These are phyloP conservation scores for Colletotrichum neosansevieriae DNA, from an alignment of 2,329 filamentous ascomycete species.

Conservation along the genomic window DNA sequence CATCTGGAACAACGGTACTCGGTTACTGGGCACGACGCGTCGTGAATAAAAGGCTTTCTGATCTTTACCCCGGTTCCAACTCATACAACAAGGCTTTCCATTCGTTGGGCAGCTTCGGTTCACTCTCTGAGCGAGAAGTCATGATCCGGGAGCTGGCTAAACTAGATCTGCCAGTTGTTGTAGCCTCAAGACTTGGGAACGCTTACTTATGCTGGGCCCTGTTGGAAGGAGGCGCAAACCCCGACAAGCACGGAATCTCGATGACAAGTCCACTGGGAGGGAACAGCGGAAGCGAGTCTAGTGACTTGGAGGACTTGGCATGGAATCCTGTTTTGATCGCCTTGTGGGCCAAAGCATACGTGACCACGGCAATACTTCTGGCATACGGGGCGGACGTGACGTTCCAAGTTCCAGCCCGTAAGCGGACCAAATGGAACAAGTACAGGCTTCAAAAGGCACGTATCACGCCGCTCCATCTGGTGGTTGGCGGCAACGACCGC, in stretches of 20 bases:
- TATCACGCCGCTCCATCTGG: constrained; percentile 5
- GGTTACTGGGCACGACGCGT: background rate
- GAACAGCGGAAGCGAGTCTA: background rate
- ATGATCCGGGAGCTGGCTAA: background rate
- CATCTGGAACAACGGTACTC: background rate
- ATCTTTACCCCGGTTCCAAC: constrained; percentile 11
- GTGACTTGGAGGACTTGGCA: constrained; percentile 4
- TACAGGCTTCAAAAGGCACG: background rate
- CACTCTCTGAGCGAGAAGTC: background rate
- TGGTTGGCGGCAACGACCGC: background rate
- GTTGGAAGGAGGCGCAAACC: background rate
- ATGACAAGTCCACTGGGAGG: background rate
- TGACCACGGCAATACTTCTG: constrained; percentile 8
- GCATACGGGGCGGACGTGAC: background rate
- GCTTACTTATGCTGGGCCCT: constrained; percentile 12
- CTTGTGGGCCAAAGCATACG: constrained; percentile 3
- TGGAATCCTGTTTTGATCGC: constrained; percentile 13
- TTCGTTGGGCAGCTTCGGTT: background rate
- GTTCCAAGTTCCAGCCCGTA: background rate
- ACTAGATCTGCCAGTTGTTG: background rate
- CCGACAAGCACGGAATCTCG: background rate
- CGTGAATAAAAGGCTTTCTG: background rate
- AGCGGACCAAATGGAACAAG: constrained; percentile 2
- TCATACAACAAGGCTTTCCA: constrained; percentile 4
- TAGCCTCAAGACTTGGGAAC: constrained; percentile 12